Evolutionary conservation across 1,139 yeast species (phyloP), one percentile per base, ranked within the genome.

Genomic region (Nakaseomyces uthaithaninus): DNA sequence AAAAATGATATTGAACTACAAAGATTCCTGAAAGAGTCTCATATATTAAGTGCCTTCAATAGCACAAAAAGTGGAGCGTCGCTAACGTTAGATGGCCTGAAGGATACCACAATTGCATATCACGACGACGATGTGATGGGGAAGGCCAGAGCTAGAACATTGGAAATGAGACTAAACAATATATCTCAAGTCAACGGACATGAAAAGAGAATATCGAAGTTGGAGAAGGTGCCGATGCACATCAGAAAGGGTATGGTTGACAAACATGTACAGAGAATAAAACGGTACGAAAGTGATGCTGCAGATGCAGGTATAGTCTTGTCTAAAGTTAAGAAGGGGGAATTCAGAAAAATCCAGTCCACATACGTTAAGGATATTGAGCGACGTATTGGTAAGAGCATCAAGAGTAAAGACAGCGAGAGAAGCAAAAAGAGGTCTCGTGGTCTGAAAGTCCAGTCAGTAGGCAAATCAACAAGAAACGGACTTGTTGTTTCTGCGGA

Each of bases 211-310:
- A 36, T 48, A 5, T 49, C 64, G 42, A 75, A 66, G 42, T 63
- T 80, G 25, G 94, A 84, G 51, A 82, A 77, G 39, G 82, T 85
- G 75, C 95, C 98, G 11, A 87, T 91, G 89, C 61, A 73, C 17
- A 77, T 86, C 69, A 72, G 96, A 44, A 83, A 82, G 55, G 95
- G 95, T 2, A 81, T 89, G 80, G 67, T 83, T 28, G 64, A 68
- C 38, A 72, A 78, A 39, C 72, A 80, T 40, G 62, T 70, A 33
- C 60, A 65, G 17, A 73, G 75, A 46, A 73, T 79, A 26, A 57
- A 65, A 5, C 75, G 74, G 53, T 73, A 71, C 55, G 94, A 84
- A 57, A 66, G 71, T 43, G 87, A 84, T 38, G 96, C 98, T 6
- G 72, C 68, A 45, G 89, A 89, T 30, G 94, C 94, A 2, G 97